Conservation (phyloP, 345 rosid genomes). For the Acer yangbiense region DNA sequence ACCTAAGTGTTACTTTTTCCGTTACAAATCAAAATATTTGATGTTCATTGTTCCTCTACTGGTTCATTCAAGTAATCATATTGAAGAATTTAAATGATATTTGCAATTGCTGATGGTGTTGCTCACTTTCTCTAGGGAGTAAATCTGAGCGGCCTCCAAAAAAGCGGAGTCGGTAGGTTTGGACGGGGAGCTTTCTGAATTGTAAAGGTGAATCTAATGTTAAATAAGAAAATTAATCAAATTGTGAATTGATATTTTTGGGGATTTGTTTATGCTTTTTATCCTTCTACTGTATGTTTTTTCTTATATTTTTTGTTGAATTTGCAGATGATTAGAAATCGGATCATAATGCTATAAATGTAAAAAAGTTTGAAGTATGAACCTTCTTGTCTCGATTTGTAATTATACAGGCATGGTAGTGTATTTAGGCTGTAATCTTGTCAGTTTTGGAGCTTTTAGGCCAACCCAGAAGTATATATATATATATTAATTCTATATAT, state of each 20-base stretch:
- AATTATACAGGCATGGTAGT: background rate
- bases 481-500: no score
- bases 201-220: background rate
- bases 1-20: background rate
- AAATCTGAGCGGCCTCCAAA: slow-evolving; percentile 10
- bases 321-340: background rate
- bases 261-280: background rate
- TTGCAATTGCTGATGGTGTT: background rate
- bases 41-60: background rate
- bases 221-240: background rate
- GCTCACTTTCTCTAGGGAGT: background rate
- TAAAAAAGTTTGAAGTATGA: background rate
- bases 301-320: background rate
- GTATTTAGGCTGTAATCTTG: background rate
- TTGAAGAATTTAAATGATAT: background rate
- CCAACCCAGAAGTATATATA: background rate
- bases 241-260: background rate
- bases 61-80: background rate
- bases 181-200: background rate
- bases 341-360: background rate
- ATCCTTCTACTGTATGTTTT: background rate
- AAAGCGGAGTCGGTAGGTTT: background rate
- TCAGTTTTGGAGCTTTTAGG: background rate
- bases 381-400: background rate
- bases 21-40: no score